Evolutionary conservation across 306 rosid species (phyloP), one percentile per base, ranked within the genome.

Genomic region (Castanea sativa): DNA sequence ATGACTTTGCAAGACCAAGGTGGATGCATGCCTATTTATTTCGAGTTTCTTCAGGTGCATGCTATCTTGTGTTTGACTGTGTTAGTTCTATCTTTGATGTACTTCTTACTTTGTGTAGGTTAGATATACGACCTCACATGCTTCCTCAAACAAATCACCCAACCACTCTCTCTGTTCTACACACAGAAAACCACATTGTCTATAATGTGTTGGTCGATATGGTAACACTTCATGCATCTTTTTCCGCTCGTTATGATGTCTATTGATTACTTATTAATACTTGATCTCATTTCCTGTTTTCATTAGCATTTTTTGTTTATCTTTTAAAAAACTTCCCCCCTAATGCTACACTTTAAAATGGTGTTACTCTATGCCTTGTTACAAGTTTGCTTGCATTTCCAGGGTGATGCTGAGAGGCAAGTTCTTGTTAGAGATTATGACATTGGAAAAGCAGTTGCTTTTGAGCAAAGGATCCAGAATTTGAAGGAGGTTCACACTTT

Each of bases 1-100:
- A 95, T 80, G 97, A 95, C 80, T 95, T 95, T 89, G 87, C 94
- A 80, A 84, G 79, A 82, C 92, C 97, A 77, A 85, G 92, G 99
- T 92, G 86, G 43, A 20, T 78, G 71, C 23, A 70, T 71, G 55
- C 71, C 68, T 55, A 41, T n/a, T 69, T 14, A 61, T 63, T 33
- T 71, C 30, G 19, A 35, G 71, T 74, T 32, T 60, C 38, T 30
- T 63, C 25, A 76, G 15, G 70, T 61, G 76, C 23, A 58, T 38
- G 61, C 15, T 73, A 55, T 52, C 49, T 56, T 70, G 43, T 75
- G 61, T 82, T 43, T 75, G 55, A 35, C 67, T 76, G 20, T 29
- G 38, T 73, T 45, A 53, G 55, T 70, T 52, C 30, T 32, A 30
- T 69, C 38, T 61, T 78, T 81, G 76, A 78, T 86, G 30, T 7